These are phyloP conservation scores for Ceratocystiopsis sp. DNA, from an alignment of 2,329 filamentous ascomycete genomes.

Conservation along the genomic window DNA sequence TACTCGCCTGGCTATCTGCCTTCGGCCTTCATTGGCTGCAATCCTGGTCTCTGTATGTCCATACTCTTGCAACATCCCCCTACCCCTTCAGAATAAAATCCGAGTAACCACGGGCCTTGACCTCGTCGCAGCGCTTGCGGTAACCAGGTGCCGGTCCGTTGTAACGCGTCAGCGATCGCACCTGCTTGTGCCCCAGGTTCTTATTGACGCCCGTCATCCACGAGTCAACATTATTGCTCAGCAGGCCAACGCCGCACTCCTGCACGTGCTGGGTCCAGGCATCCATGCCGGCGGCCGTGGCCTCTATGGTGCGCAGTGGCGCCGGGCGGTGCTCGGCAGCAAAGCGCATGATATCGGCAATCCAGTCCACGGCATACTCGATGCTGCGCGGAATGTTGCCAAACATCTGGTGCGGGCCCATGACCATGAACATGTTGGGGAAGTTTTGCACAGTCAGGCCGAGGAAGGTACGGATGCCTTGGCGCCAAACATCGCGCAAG, in stretches of 20 bases:
- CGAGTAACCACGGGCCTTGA: slow-evolving; percentile 14
- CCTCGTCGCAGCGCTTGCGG: slow-evolving; percentile 19
- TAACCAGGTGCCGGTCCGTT: slow-evolving; percentile 27
- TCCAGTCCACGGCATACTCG: slow-evolving; percentile 39
- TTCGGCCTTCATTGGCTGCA: not conserved
- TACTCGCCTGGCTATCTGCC: too few relatives aligned
- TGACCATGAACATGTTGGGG: slow-evolving; percentile 10
- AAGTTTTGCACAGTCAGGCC: slow-evolving; percentile 8
- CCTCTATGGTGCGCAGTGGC: slow-evolving; percentile 19
- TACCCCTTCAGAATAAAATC: slow-evolving; percentile 5
- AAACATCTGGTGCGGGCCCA: slow-evolving; percentile 22
- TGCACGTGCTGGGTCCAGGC: slow-evolving; percentile 31
- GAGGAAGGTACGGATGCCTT: slow-evolving; percentile 15
- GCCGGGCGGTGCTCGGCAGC: slow-evolving; percentile 13
- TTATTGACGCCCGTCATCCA: slow-evolving; percentile 41
- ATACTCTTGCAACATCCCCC: not conserved
- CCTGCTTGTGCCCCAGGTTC: slow-evolving; percentile 28
- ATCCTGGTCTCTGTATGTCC: not conserved
- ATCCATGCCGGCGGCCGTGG: slow-evolving; percentile 21
- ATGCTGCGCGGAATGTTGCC: slow-evolving; percentile 36
- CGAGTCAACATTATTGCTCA: slow-evolving; percentile 30
- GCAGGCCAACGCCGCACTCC: slow-evolving; percentile 24
- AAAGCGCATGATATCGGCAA: slow-evolving; percentile 23
- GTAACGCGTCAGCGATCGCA: slow-evolving; percentile 28
- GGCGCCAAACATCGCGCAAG: slow-evolving; percentile 22